Evolutionary conservation across 2,329 filamentous ascomycete species (phyloP).

Genomic region (Alternaria angustiovoidea): DNA sequence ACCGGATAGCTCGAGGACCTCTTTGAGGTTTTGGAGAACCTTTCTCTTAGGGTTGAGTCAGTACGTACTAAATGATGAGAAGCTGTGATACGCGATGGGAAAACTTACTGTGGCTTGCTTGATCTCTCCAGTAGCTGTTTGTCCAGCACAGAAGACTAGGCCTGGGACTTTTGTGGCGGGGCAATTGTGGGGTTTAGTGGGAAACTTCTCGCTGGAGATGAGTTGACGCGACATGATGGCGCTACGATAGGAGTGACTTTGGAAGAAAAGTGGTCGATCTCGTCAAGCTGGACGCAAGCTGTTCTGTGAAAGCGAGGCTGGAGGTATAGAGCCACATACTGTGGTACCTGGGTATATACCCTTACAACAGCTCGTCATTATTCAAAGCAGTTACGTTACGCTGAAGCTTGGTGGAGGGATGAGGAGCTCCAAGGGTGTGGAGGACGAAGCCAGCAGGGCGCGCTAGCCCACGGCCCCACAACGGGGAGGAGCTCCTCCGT

Average conservation of each 20-base stretch:
- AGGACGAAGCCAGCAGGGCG: neutral
- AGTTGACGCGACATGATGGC: conserved; percentile 33
- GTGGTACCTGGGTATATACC: neutral
- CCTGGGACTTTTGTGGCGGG: conserved; percentile 33
- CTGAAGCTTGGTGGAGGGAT: neutral
- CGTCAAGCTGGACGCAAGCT: neutral
- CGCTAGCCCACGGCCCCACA: neutral
- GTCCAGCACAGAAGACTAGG: conserved; percentile 34
- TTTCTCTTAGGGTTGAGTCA: conserved; percentile 12
- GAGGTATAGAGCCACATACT: neutral
- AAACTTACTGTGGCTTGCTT: conserved; percentile 32
- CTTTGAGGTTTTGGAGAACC: conserved; percentile 31
- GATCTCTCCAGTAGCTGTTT: conserved; percentile 36
- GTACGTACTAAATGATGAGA: neutral
- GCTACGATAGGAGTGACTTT: neutral
- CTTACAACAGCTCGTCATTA: neutral
- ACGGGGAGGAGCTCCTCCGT: neutral
- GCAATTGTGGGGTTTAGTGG: conserved; percentile 36
- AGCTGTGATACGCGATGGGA: neutral
- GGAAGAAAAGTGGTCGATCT: neutral
- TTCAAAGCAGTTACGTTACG: neutral
- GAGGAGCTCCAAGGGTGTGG: neutral
- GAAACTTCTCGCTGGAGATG: conserved; percentile 36
- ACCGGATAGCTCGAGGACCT: conserved; percentile 36
- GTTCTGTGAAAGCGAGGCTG: neutral